Percentiles rank a stretch among this genome's conserved stretches.
Evolutionary conservation across 805 yeast genomes (phyloP).

Genomic region (Saccharomycopsis babjevae): DNA sequence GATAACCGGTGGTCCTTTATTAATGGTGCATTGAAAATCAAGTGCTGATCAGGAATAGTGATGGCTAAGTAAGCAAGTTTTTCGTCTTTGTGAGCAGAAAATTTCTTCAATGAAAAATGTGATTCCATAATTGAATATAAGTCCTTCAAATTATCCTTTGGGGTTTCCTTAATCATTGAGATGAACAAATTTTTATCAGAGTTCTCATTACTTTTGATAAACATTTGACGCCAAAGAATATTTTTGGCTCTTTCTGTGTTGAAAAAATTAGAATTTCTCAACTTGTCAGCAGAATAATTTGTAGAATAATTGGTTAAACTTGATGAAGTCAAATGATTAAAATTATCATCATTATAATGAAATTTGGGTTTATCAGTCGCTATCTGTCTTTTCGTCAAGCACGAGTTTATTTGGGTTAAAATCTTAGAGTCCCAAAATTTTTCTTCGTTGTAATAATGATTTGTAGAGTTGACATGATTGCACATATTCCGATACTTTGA

Average conservation of each 20-base stretch:
- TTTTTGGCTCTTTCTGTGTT: conserved; percentile 6
- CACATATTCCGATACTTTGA: not conserved
- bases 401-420: not conserved
- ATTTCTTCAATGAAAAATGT: not conserved
- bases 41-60: conserved; percentile 9
- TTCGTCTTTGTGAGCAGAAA: not conserved
- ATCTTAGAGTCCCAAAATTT: not conserved
- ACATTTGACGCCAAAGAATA: conserved; percentile 6
- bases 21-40: conserved; percentile 8
- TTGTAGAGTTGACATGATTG: not conserved
- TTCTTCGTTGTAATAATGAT: not conserved
- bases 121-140: not conserved
- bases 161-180: not conserved
- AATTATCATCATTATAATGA: conserved; percentile 12
- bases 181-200: not conserved
- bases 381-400: not conserved
- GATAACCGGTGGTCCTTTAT: not conserved
- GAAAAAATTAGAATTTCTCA: conserved; percentile 8
- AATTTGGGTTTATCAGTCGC: not conserved
- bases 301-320: conserved; percentile 5
- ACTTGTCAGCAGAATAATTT: not conserved
- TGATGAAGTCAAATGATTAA: conserved; percentile 2
- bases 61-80: conserved; percentile 1
- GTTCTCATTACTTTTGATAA: not conserved
- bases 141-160: not conserved